Evolutionary conservation across 2,329 filamentous ascomycete species (phyloP), one percentile per base, ranked within the genome.

Genomic region (Colletotrichum eremochloae): DNA sequence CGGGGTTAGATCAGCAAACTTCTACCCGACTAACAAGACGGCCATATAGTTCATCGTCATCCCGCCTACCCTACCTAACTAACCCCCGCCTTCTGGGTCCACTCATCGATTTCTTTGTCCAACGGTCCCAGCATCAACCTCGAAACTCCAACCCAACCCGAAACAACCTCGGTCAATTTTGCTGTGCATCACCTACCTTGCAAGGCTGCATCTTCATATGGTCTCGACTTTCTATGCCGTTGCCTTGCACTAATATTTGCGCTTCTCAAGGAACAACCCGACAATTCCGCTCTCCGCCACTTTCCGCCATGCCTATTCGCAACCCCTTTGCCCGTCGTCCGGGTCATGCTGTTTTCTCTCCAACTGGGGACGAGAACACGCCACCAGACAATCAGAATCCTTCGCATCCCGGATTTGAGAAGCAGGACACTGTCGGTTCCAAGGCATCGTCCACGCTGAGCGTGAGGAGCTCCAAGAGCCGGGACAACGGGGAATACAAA

Each of bases 401-500:
- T 68, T 80, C 86, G 33, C 84, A 86, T 58, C 82, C 83, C 36
- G 85, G 86, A 11, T 92, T 91, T 76, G 89, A 91, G 80, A 86
- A 87, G 71, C 88, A 90, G 73, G 88, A 91, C 76, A 91, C 88
- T 1, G 84, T 89, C 65, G 89, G 89, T 20, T 90, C 89, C 75
- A 90, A 88, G 80, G 85, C 88, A 18, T 90, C 90, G 29, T 89
- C 90, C 46, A 85, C 87, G 56, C 82, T 93, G 78, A 92, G 88
- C 78, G 87, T 92, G 67, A 87, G 87, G 75, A 90, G 88, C 78
- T 86, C 85, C 77, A 87, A 83, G 77, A 89, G 90, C 79, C 85
- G 86, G 66, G 91, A 93, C 76, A 91, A 87, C 46, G 90, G 89
- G 75, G 92, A 94, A 80, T 94, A 94, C 84, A 93, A 94, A 83